Evolutionary conservation across 1,284 basidiomycete genomes (phyloP).

Genomic region (Boletus calvinii): DNA sequence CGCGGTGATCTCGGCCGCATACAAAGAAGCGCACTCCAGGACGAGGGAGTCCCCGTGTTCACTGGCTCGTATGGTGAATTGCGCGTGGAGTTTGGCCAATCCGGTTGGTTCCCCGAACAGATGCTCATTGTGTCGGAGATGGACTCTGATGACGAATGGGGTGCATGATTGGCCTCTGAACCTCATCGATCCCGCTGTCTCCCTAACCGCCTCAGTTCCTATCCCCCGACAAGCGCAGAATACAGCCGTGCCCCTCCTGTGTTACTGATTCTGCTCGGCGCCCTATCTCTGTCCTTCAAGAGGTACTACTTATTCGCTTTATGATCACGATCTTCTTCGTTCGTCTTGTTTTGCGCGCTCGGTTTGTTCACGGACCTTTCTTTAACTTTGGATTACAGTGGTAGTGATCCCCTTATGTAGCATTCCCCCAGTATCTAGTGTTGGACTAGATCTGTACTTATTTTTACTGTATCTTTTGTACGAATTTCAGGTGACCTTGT

Average conservation of each 20-base stretch:
- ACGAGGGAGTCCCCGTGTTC: conserved; percentile 18
- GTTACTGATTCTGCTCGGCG: background rate
- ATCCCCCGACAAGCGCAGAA: background rate
- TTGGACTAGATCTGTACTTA: no score
- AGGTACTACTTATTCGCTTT: no score
- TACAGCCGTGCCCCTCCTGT: background rate
- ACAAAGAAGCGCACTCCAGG: conserved; percentile 18
- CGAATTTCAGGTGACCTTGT: no score
- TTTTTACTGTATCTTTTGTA: no score
- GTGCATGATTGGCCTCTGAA: conserved; percentile 10
- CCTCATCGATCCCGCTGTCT: background rate
- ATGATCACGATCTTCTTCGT: no score
- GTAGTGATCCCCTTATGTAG: no score
- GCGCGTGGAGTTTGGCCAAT: conserved; percentile 15
- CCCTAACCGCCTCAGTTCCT: no score
- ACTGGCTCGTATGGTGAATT: conserved; percentile 22
- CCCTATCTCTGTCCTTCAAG: no score
- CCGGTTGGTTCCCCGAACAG: conserved; percentile 24
- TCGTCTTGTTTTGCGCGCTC: no score
- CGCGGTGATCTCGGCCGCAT: conserved; percentile 8
- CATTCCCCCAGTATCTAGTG: no score
- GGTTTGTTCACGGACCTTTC: no score
- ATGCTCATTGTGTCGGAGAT: conserved; percentile 3
- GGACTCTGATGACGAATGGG: conserved; percentile 22
- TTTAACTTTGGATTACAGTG: no score